Conservation (phyloP, 106 monocot species). For the Dioscorea zingiberensis region DNA sequence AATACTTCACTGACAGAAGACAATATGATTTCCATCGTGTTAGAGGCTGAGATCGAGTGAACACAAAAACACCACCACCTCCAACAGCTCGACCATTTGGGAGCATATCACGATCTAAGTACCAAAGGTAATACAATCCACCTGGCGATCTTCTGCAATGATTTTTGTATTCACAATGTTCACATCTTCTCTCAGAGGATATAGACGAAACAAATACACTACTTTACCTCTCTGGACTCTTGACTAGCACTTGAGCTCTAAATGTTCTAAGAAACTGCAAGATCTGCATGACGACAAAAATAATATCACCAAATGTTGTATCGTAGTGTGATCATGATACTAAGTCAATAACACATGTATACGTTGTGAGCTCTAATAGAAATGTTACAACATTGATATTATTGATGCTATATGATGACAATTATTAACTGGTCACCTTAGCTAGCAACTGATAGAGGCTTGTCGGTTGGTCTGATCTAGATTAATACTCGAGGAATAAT, state of each 20-base stretch:
- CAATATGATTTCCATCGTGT: neutral
- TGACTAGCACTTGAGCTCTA: constrained; percentile 58
- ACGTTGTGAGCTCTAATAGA: too few species aligned
- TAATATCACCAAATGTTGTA: neutral
- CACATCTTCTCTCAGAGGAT: neutral
- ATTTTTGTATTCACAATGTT: neutral
- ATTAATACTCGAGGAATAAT: too few species aligned
- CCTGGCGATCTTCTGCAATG: constrained; percentile 56
- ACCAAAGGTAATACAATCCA: constrained; percentile 89
- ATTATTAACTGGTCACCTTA: too few species aligned
- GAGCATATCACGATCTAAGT: constrained; percentile 88
- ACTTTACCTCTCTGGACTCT: constrained; percentile 44
- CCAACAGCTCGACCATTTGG: constrained; percentile 77
- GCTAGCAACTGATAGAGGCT: too few species aligned
- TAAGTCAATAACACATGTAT: too few species aligned
- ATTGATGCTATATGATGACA: too few species aligned
- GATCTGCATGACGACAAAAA: constrained; percentile 35
- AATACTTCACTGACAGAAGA: too few species aligned
- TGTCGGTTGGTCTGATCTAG: too few species aligned
- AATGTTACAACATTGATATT: too few species aligned
- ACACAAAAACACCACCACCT: constrained; percentile 82
- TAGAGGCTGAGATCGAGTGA: constrained; percentile 80
- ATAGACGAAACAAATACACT: neutral
- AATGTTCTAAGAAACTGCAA: constrained; percentile 64
- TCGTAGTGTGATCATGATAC: too few species aligned